Conservation (phyloP, 1,284 basidiomycete genomes). For the Cronartium quercuum region DNA sequence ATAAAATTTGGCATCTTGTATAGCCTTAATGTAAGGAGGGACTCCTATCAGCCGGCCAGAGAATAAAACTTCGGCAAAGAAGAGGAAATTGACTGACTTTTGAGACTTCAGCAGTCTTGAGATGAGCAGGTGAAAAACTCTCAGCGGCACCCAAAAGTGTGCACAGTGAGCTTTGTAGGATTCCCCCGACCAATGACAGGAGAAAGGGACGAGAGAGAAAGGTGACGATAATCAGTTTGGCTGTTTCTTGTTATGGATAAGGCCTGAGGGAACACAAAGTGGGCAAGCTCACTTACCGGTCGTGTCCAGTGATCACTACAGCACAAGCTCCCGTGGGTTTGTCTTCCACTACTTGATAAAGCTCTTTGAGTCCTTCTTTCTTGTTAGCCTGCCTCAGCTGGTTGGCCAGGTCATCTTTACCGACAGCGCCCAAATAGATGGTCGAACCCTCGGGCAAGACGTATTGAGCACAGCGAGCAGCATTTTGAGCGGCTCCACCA, state of each 20-base stretch:
- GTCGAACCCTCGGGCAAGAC: constrained; percentile 81
- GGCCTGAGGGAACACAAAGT: background rate
- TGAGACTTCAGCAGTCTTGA: constrained; percentile 8
- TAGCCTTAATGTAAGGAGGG: constrained; percentile 69
- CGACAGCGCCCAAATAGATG: constrained; percentile 91
- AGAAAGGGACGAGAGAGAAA: background rate
- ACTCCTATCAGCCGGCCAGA: constrained; percentile 80
- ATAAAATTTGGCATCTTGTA: constrained; percentile 75
- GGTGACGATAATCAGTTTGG: background rate
- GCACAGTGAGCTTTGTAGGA: constrained; percentile 25
- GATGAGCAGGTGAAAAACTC: constrained; percentile 30
- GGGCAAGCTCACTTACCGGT: constrained; percentile 58
- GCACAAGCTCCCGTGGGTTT: constrained; percentile 94
- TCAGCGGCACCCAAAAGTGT: constrained; percentile 25
- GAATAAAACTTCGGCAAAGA: constrained; percentile 63
- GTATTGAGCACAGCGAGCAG: constrained; percentile 74
- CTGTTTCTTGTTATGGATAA: background rate
- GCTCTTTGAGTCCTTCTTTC: constrained; percentile 80
- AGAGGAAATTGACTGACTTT: background rate
- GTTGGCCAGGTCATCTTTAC: constrained; percentile 80
- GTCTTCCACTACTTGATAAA: constrained; percentile 80
- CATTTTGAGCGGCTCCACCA: constrained; percentile 93
- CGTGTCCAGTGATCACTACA: constrained; percentile 86
- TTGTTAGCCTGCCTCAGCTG: constrained; percentile 89
- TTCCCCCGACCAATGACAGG: background rate